phyloP scores from a whole-genome alignment of 768 basidiomycete genomes.

The Agrocybe pediades region DNA sequence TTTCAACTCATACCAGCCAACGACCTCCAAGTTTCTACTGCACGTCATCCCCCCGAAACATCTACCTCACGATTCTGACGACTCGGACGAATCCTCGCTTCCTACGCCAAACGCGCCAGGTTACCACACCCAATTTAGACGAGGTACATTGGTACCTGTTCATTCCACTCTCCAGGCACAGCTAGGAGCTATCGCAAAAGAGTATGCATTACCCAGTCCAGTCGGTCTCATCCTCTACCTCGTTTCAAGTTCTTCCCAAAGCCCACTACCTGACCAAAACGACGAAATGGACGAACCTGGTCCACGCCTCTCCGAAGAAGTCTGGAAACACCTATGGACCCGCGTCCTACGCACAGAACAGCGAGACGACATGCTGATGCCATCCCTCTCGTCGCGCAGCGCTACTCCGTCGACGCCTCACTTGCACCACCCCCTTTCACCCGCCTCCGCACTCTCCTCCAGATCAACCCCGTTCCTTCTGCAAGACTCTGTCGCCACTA shows the following conservation, averaged over 20 bases:
- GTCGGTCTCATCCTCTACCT: constrained; percentile 84
- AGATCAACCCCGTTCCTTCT: constrained; percentile 44
- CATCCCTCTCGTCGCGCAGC: constrained; percentile 34
- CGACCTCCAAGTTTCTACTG: constrained; percentile 70
- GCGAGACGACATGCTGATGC: constrained; percentile 39
- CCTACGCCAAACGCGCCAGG: constrained; percentile 64
- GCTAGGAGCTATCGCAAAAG: constrained; percentile 84
- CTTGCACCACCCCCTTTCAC: constrained; percentile 39
- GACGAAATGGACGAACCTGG: constrained; percentile 57
- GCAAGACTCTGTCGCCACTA: no score
- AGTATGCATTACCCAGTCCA: constrained; percentile 90
- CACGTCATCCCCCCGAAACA: constrained; percentile 81
- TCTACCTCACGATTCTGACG: constrained; percentile 65
- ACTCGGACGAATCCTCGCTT: constrained; percentile 48
- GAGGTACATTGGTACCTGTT: constrained; percentile 87
- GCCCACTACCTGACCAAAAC: constrained; percentile 13
- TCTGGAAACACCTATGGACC: constrained; percentile 87
- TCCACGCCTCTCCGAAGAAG: constrained; percentile 82
- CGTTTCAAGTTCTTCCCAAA: constrained; percentile 36
- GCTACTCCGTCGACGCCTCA: constrained; percentile 40
- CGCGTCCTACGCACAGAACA: constrained; percentile 67
- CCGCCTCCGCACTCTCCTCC: constrained; percentile 39
- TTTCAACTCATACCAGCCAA: constrained; percentile 35
- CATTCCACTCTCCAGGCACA: constrained; percentile 84
- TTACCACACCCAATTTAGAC: constrained; percentile 77